Evolutionary conservation across 345 rosid species (phyloP).

Genomic region (Kernera saxatilis): DNA sequence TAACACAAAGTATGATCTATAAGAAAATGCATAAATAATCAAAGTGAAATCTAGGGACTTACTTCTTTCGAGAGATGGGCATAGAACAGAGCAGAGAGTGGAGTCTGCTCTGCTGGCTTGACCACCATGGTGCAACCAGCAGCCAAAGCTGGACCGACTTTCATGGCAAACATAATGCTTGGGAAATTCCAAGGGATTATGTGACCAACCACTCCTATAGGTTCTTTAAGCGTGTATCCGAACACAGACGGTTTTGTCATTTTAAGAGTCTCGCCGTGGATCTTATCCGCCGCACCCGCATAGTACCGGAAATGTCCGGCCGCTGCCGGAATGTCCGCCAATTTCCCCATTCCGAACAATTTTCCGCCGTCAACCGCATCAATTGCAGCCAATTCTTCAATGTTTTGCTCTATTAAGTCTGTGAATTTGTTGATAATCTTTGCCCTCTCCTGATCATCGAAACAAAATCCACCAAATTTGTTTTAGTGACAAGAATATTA

Average conservation of each 20-base stretch:
- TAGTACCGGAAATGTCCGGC: constrained; percentile 47
- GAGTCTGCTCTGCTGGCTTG: constrained; percentile 91
- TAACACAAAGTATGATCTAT: neutral
- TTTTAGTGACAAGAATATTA: neutral
- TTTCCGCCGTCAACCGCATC: constrained; percentile 72
- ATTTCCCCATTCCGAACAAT: constrained; percentile 36
- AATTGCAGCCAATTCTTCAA: constrained; percentile 64
- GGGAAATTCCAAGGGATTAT: constrained; percentile 94
- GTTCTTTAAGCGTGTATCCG: constrained; percentile 73
- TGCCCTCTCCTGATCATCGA: constrained; percentile 49
- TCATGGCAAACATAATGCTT: constrained; percentile 50
- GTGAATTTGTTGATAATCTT: constrained; percentile 56
- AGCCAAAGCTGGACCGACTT: constrained; percentile 68
- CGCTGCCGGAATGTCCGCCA: constrained; percentile 43
- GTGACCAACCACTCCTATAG: constrained; percentile 76
- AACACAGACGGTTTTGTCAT: constrained; percentile 50
- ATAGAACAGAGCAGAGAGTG: constrained; percentile 76
- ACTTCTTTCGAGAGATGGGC: constrained; percentile 38
- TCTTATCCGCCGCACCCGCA: constrained; percentile 89
- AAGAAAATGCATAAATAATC: neutral
- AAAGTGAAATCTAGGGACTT: neutral
- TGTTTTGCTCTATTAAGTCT: constrained; percentile 53
- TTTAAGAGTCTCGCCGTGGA: constrained; percentile 68
- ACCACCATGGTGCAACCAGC: constrained; percentile 86
- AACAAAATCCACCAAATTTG: neutral